Conservation (phyloP, 352 stramenopile species). For the Poterioochromonas sp. region DNA sequence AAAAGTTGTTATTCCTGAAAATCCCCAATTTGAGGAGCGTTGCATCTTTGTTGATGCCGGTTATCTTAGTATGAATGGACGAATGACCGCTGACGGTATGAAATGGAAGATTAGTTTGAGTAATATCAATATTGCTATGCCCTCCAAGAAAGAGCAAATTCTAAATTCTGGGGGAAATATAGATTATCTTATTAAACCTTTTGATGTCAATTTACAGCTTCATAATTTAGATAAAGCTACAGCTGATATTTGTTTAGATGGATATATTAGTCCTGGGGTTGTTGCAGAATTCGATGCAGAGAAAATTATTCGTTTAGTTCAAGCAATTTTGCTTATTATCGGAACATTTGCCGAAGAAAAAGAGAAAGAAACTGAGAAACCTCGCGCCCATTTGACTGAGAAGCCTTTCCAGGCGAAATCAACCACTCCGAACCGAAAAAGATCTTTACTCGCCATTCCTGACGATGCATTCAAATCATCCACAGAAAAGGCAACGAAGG, state of each 20-base stretch:
- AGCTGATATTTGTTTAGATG: background rate
- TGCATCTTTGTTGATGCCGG: slow-evolving; percentile 24
- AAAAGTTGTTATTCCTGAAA: slow-evolving; percentile 26
- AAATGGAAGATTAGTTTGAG: background rate
- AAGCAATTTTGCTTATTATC: background rate
- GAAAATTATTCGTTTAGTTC: slow-evolving; percentile 1
- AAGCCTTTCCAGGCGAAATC: background rate
- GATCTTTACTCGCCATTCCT: no score
- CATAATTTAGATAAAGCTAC: background rate
- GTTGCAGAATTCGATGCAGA: slow-evolving; percentile 4
- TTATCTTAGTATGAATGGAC: slow-evolving; percentile 3
- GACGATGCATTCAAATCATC: no score
- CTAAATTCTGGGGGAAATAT: background rate
- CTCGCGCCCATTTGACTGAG: background rate
- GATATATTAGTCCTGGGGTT: background rate
- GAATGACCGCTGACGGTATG: background rate
- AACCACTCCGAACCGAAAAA: background rate
- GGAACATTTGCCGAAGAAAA: background rate
- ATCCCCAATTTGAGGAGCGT: background rate
- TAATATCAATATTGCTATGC: slow-evolving; percentile 16
- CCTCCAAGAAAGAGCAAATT: background rate
- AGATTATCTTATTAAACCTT: slow-evolving; percentile 20
- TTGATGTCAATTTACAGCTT: background rate
- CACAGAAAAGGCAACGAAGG: background rate
- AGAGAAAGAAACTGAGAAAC: background rate